Evolutionary conservation across 2,329 filamentous ascomycete genomes (phyloP).

Genomic region (Fusarium dlaminii): DNA sequence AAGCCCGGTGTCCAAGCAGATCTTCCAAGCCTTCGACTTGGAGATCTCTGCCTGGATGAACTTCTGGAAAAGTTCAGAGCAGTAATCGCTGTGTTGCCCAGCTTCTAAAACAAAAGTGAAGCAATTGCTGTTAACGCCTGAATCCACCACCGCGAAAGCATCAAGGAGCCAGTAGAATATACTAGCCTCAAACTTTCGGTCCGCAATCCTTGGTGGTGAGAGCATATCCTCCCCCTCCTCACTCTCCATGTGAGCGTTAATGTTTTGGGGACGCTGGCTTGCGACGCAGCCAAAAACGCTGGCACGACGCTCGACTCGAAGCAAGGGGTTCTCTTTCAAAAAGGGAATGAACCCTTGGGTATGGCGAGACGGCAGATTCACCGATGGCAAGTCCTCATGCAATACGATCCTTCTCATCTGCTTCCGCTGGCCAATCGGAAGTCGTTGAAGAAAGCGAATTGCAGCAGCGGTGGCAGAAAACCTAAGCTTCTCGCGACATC

Average conservation of each 20-base stretch:
- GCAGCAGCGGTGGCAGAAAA: slow-evolving; percentile 23
- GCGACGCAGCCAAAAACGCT: neutral
- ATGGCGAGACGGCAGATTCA: neutral
- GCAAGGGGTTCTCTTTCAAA: slow-evolving; percentile 1
- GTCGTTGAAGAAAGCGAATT: slow-evolving; percentile 2
- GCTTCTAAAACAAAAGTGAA: slow-evolving; percentile 5
- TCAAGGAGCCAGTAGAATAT: neutral
- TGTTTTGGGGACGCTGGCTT: rapidly evolving
- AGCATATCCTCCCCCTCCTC: rapidly evolving
- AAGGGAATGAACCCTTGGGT: neutral
- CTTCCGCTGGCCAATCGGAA: neutral
- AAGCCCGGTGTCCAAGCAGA: neutral
- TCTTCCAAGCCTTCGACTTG: neutral
- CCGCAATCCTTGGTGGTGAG: rapidly evolving
- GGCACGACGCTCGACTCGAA: slow-evolving; percentile 16
- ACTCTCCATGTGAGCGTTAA: rapidly evolving
- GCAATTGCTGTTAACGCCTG: neutral
- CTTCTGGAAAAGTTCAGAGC: neutral
- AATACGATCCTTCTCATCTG: neutral
- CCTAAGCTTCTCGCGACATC: neutral
- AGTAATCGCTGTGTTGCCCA: neutral
- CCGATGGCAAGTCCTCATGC: neutral
- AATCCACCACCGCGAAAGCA: neutral
- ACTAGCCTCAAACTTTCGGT: rapidly evolving
- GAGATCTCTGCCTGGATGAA: neutral